Percentiles rank a stretch among this genome's conserved stretches.
phyloP scores from a whole-genome alignment of 2,329 filamentous ascomycete species.

The Cercospora brassicicola region DNA sequence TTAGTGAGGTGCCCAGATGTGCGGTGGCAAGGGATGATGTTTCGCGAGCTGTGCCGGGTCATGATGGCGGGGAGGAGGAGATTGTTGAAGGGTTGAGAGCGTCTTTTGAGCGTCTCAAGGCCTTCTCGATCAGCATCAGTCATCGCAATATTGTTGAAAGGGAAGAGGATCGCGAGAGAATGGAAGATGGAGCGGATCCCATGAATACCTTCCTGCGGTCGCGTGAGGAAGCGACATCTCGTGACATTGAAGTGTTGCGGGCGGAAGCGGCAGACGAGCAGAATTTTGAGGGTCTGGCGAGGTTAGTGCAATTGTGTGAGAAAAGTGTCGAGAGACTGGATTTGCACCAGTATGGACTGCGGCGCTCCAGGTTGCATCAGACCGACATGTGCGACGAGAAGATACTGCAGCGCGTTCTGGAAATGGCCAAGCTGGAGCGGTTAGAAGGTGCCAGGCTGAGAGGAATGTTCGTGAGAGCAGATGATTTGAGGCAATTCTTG shows the following conservation, averaged over 20 bases:
- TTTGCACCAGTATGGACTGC: constrained; percentile 10
- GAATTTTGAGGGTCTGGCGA: constrained; percentile 12
- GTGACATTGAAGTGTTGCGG: constrained; percentile 2
- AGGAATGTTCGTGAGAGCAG: constrained; percentile 5
- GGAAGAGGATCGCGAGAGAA: neutral
- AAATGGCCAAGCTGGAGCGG: neutral
- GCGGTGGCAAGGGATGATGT: constrained; percentile 9
- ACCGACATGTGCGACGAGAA: neutral
- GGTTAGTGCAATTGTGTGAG: constrained; percentile 7
- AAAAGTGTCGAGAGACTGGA: constrained; percentile 16
- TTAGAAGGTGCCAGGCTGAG: constrained; percentile 8
- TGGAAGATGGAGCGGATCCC: neutral
- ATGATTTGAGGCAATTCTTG: constrained; percentile 1
- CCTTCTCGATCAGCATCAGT: constrained; percentile 7
- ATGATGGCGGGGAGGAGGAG: neutral
- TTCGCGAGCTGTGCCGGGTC: neutral
- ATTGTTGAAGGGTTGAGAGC: neutral
- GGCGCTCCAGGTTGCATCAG: neutral
- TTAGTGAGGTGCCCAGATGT: constrained; percentile 8
- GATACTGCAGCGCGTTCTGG: neutral
- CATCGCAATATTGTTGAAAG: neutral
- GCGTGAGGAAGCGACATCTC: neutral
- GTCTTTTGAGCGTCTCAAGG: constrained; percentile 1
- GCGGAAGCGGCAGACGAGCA: constrained; percentile 13
- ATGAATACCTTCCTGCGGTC: neutral